phyloP scores from a whole-genome alignment of 805 yeast genomes.

The Spathaspora hagerdaliae region DNA sequence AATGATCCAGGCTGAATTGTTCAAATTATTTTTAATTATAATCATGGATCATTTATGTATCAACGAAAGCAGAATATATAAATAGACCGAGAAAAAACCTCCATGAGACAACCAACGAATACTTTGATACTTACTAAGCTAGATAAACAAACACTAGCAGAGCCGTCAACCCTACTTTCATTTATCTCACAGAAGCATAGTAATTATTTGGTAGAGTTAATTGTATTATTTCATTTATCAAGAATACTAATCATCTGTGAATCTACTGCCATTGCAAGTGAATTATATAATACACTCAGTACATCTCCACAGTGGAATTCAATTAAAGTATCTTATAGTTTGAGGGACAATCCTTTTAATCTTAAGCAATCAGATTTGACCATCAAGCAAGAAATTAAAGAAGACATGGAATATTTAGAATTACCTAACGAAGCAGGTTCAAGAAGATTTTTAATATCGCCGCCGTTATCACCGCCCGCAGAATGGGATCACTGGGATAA shows the following conservation, averaged over 20 bases:
- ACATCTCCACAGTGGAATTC: slow-evolving; percentile 12
- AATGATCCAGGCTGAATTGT: too few relatives aligned
- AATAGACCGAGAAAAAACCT: not conserved
- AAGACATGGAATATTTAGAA: slow-evolving; percentile 28
- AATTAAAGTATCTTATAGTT: slow-evolving; percentile 25
- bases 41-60: too few relatives aligned
- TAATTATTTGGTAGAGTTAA: slow-evolving; percentile 26
- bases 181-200: slow-evolving; percentile 16
- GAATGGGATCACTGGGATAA: slow-evolving; percentile 43
- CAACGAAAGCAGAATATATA: too few relatives aligned
- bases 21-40: too few relatives aligned
- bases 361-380: not conserved
- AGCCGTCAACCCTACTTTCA: slow-evolving; percentile 24
- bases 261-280: slow-evolving; percentile 15
- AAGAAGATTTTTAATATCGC: slow-evolving; percentile 39
- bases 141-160: slow-evolving; percentile 14
- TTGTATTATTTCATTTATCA: slow-evolving; percentile 27
- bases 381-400: slow-evolving; percentile 2
- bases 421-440: slow-evolving; percentile 37
- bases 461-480: slow-evolving; percentile 41
- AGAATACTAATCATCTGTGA: slow-evolving; percentile 34
- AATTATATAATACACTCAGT: slow-evolving; percentile 15
- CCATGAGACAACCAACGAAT: slow-evolving; percentile 23
- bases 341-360: slow-evolving; percentile 26
- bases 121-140: slow-evolving; percentile 33